Evolutionary conservation across 768 basidiomycete genomes (phyloP), one percentile per base, ranked within the genome.

Genomic region (Leucosporidium creatinivorum): DNA sequence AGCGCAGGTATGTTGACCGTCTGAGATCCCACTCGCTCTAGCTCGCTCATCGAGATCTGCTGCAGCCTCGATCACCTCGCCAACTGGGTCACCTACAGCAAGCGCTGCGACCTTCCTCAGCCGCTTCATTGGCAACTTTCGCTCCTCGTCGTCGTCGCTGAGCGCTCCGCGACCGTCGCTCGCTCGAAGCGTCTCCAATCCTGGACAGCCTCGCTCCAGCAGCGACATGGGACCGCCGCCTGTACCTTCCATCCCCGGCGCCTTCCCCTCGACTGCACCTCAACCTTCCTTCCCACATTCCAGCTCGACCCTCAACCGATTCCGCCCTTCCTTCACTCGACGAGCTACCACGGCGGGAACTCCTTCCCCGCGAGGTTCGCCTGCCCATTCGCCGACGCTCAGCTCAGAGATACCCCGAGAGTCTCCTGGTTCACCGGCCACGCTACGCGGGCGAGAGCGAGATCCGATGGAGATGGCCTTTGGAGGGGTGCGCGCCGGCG

Each of bases 51-150:
- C 10, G 8, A 10, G 10, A 17, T 44, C 8, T 17, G 15, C 15
- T 44, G 39, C 39, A 44, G 39, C 8, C 2, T n/a, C 57, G 7
- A n/a, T 10, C 21, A 19, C 55, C 55, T 18, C 55, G 18, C 55
- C 15, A 19, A 7, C 30, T 31, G 21, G 36, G 39, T 7, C 23
- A 36, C 57, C 33, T 18, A 3, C 17, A 31, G 13, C 13, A n/a
- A 33, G 57, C 33, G 36, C 62, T 10, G 66, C 65, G 13, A 67
- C 69, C 30, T 70, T 71, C 39, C 70, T 71, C 57, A 57, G 61
- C 8, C 66, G 70, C 26, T 65, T 71, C 66, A 54, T 71, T 44
- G 66, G 63, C 18, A 60, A 57, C 5, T 65, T 71, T 33, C 62
- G 69, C 0, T 47, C 61, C 1, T 12, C 56, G 17, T 33, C 55